Percentiles rank a stretch among this genome's conserved stretches.
These are phyloP conservation scores for Aspergillus baeticus DNA, from an alignment of 495 filamentous ascomycete species.

Conservation along the genomic window DNA sequence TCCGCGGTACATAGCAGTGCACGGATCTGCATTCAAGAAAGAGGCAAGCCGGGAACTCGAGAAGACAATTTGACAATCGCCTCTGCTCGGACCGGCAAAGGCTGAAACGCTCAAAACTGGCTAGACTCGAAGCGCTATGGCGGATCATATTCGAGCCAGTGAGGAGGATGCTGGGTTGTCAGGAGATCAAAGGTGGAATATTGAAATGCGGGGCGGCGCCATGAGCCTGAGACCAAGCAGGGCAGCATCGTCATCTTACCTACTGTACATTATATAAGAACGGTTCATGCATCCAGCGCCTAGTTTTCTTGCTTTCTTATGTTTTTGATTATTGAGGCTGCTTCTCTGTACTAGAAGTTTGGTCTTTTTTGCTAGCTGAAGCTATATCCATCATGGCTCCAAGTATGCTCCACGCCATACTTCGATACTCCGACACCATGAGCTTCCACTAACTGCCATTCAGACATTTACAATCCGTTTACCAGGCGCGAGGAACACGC, in stretches of 20 bases:
- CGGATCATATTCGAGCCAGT: conserved; percentile 10
- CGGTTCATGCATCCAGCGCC: neutral
- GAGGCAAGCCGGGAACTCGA: neutral
- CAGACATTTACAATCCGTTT: conserved; percentile 57
- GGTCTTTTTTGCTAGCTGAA: too few species aligned
- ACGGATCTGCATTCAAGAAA: conserved; percentile 15
- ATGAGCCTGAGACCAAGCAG: too few species aligned
- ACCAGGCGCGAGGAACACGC: conserved; percentile 59
- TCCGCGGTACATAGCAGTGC: conserved; percentile 13
- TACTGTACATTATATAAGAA: too few species aligned
- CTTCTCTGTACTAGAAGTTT: too few species aligned
- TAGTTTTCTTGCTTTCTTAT: neutral
- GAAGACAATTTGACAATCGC: too few species aligned
- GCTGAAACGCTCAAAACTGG: neutral
- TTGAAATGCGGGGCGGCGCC: conserved; percentile 15
- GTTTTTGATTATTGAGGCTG: neutral
- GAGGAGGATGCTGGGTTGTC: conserved; percentile 12
- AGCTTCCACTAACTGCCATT: neutral
- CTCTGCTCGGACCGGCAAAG: neutral
- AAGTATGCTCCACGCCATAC: neutral
- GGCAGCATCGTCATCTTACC: neutral
- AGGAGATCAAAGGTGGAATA: too few species aligned
- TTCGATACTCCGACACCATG: neutral
- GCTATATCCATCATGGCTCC: conserved; percentile 9
- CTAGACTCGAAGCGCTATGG: conserved; percentile 1